Evolutionary conservation across 805 yeast genomes (phyloP), one percentile per base, ranked within the genome.

Genomic region (Saccharomycopsis oosterbeekiorum): DNA sequence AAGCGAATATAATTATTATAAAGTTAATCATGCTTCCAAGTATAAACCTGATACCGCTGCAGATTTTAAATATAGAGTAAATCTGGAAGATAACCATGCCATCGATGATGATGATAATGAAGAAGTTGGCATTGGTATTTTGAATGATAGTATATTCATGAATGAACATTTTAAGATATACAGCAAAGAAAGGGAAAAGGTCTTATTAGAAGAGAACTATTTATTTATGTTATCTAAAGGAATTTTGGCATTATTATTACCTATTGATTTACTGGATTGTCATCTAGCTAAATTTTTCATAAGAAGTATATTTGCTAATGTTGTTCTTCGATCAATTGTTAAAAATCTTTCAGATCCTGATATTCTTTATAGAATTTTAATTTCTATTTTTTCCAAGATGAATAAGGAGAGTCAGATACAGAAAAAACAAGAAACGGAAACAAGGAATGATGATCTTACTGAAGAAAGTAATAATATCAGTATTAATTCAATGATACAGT

Each of bases 281-380:
- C 65, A 69, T 3, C 63, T 79, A 10, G 76, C 78, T 1, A 65
- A 68, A 4, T 68, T 73, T 26, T 76, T 82, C 57, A 60, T 80
- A 5, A 65, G 74, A 3, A 69, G 78, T 0, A 61, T 82, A 4
- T 50, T 80, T 14, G 72, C 75, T 26, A 83, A 80, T 55, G 65
- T 80, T 53, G 71, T 78, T 0, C 59, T 82, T 51, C 69, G 69
- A 51, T 80, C 75, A 60, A 65, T 76, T 0, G 67, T 79, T 4
- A 78, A 76, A 6, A 79, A 79, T 65, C 62, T 81, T 15, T 71
- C 78, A 10, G 82, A 81, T 60, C 81, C 81, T n/a, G 82, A 79
- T 70, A 76, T 79, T 68, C 65, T 82, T 1, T 78, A 83, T 74
- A 80, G 77, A 37, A 68, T 81, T 3, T 65, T 78, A 5, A 64